A percentile compares a stretch with the other conserved stretches of the same genome.
Conservation (phyloP, 2,329 filamentous ascomycete species). For the Helicocarpus griseus region DNA sequence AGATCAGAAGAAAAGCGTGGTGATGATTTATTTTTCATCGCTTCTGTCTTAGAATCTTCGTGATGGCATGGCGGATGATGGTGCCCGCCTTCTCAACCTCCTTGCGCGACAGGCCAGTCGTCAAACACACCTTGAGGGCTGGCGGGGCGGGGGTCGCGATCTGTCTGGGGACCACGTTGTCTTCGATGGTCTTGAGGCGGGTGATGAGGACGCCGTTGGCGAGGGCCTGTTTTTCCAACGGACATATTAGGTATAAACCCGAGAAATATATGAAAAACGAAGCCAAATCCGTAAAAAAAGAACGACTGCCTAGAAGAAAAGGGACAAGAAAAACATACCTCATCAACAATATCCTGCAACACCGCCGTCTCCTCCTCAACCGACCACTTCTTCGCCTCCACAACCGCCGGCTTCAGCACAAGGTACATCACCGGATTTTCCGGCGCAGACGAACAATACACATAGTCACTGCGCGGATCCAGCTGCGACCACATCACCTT, state of each 20-base stretch:
- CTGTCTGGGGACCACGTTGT: conserved; percentile 56
- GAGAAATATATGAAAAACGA: background rate
- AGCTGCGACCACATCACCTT: conserved; percentile 76
- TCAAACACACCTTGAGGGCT: conserved; percentile 84
- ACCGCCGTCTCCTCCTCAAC: conserved; percentile 72
- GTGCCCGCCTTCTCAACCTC: conserved; percentile 91
- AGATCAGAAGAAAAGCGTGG: background rate
- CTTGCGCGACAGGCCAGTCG: conserved; percentile 78
- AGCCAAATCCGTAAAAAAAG: background rate
- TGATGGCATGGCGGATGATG: conserved; percentile 82
- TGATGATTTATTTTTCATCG: too few species aligned
- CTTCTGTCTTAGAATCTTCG: conserved; percentile 66
- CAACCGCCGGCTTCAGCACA: conserved; percentile 71
- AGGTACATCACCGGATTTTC: conserved; percentile 86
- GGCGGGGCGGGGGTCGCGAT: conserved; percentile 62
- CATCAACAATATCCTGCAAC: conserved; percentile 87
- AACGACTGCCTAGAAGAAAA: background rate
- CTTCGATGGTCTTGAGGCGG: conserved; percentile 68
- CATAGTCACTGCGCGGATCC: conserved; percentile 89
- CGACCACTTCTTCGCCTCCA: conserved; percentile 58
- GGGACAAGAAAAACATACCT: conserved; percentile 50
- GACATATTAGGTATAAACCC: background rate
- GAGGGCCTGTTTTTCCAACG: conserved; percentile 61
- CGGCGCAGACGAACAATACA: conserved; percentile 65
- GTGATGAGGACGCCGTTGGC: conserved; percentile 85